These are phyloP conservation scores for Musa troglodytarum DNA, from an alignment of 176 grass and related monocot species.

Conservation along the genomic window DNA sequence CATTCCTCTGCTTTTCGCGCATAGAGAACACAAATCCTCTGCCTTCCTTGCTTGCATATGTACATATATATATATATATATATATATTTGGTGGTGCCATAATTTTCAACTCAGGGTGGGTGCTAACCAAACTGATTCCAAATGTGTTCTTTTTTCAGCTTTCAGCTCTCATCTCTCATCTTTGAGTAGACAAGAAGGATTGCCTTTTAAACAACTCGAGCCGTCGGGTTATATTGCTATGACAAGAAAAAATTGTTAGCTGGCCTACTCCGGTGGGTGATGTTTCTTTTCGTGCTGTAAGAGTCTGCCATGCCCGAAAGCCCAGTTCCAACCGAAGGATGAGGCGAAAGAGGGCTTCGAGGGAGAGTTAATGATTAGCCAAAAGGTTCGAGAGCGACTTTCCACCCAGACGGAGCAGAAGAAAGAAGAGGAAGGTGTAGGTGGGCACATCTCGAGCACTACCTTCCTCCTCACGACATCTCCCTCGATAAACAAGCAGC, in stretches of 20 bases:
- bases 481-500: background rate
- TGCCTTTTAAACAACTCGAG: background rate
- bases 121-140: background rate
- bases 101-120: background rate
- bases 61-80: no score
- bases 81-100: background rate
- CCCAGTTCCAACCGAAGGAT: no score
- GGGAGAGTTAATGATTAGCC: constrained; percentile 26
- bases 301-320: no score
- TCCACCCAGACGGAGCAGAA: constrained; percentile 32
- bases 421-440: constrained; percentile 13
- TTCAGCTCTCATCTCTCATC: background rate
- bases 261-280: no score
- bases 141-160: background rate
- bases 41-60: background rate
- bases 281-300: no score
- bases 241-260: no score
- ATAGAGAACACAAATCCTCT: constrained; percentile 15
- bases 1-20: background rate
- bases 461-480: constrained; percentile 29
- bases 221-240: no score
- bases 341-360: no score
- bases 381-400: constrained; percentile 56
- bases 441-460: constrained; percentile 35
- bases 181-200: background rate